Evolutionary conservation across 345 rosid genomes (phyloP).

Genomic region (Psidium friedrichsthalianum): DNA sequence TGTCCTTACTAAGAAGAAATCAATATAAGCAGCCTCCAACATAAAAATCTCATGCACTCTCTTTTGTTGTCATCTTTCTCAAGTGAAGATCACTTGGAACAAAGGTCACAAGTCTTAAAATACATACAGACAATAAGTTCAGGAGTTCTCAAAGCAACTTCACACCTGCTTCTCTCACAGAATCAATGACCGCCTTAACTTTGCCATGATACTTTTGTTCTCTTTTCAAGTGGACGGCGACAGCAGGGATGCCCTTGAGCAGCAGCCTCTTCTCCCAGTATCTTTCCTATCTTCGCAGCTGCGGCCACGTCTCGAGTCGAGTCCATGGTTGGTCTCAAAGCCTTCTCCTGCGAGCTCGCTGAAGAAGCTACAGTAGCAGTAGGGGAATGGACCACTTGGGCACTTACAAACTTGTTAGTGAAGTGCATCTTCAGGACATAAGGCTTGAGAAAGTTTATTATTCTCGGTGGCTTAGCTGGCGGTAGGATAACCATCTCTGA

Average conservation of each 20-base stretch:
- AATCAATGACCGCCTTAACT: conserved; percentile 80
- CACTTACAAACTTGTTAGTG: conserved; percentile 68
- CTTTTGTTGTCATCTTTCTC: conserved; percentile 15
- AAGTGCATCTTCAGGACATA: conserved; percentile 74
- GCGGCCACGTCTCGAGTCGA: conserved; percentile 73
- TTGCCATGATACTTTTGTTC: conserved; percentile 85
- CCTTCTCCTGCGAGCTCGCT: conserved; percentile 81
- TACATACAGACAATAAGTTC: background rate
- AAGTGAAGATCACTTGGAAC: background rate
- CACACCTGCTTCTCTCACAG: conserved; percentile 57
- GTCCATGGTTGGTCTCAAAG: conserved; percentile 48
- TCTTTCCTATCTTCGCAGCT: conserved; percentile 79
- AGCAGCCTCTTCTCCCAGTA: conserved; percentile 63
- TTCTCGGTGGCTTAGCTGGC: conserved; percentile 53
- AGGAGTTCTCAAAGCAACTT: conserved; percentile 29
- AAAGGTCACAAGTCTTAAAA: background rate
- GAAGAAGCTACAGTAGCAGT: conserved; percentile 73
- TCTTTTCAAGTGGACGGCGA: conserved; percentile 44
- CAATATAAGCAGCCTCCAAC: background rate
- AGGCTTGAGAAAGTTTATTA: conserved; percentile 58
- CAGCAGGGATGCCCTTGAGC: conserved; percentile 64
- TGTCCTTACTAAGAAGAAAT: background rate
- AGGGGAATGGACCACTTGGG: conserved; percentile 76
- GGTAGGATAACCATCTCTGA: conserved; percentile 65
- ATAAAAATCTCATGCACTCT: background rate